These are phyloP conservation scores for Cyberlindnera nakhonratchasimensis DNA, from an alignment of 805 yeast species.

Conservation along the genomic window DNA sequence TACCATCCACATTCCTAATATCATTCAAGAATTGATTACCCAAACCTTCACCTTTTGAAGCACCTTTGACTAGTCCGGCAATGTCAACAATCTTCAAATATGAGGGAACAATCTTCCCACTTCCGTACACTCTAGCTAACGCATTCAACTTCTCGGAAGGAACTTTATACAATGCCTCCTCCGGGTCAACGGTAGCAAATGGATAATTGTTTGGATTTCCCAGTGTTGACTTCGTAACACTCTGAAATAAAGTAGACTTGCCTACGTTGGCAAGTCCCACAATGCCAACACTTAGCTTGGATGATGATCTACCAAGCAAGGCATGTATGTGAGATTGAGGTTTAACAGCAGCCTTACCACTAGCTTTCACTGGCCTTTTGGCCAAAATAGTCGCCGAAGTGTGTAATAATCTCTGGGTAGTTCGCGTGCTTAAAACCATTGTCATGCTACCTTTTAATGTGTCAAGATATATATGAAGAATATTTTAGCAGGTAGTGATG, in stretches of 20 bases:
- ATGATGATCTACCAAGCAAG: constrained; percentile 27
- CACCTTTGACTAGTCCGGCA: constrained; percentile 81
- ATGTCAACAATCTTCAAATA: constrained; percentile 70
- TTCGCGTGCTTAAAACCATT: not conserved
- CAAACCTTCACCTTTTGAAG: constrained; percentile 79
- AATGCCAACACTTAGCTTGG: constrained; percentile 46
- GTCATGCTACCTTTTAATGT: not conserved
- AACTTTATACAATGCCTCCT: constrained; percentile 69
- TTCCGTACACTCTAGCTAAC: constrained; percentile 52
- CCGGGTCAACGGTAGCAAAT: constrained; percentile 76
- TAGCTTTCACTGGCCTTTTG: constrained; percentile 16
- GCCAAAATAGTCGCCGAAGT: constrained; percentile 10
- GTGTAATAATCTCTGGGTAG: constrained; percentile 13
- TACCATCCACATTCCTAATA: constrained; percentile 77
- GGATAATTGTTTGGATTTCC: constrained; percentile 79
- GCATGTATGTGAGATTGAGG: constrained; percentile 11
- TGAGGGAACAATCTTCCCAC: constrained; percentile 64
- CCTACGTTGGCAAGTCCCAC: constrained; percentile 84
- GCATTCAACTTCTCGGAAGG: constrained; percentile 60
- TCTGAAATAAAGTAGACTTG: constrained; percentile 77
- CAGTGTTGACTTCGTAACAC: constrained; percentile 67
- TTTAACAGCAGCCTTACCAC: not conserved
- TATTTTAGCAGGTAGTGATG: too few relatives aligned
- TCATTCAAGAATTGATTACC: constrained; percentile 79
- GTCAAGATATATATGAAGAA: too few relatives aligned